Evolutionary conservation across 306 rosid species (phyloP), one percentile per base, ranked within the genome.

Genomic region (Castanea crenata): DNA sequence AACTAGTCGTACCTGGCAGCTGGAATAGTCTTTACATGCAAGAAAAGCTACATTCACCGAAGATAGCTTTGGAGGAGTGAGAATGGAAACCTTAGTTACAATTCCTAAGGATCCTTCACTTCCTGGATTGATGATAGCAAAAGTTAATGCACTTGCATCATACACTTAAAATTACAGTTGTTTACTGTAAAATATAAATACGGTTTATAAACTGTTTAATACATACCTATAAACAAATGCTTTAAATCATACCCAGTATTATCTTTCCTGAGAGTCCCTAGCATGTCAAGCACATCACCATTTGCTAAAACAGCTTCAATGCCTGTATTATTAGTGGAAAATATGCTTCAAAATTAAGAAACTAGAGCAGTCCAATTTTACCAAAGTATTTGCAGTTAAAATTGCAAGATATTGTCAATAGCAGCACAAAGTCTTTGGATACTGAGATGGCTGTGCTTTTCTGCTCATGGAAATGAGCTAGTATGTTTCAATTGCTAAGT

Each of bases 41-140:
- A 95, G 93, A 83, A 95, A 90, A 77, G 99, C 98, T 64, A 88
- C 81, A 83, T 92, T 90, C 56, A 90, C 90, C 49, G 97, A 88
- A 80, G 92, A 85, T 71, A 95, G 84, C 85, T 92, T 91, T 32
- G 99, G 93, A 44, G 98, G 97, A 54, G 99, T 91, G 69, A 95
- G 98, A 85, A 95, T 84, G 54, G 99, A 87, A 87, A 95, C 90
- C 87, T 91, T 95, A 56, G 99, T 92, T 71, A 95, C 90, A 87
- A 95, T 88, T 87, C 99, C 98, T 87, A 95, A 86, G 78, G 99
- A 88, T 83, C 99, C 99, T 90, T 95, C 99, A 86, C 99, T 95
- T 71, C 99, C 99, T 95, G 75, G 85, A 88, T 70, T 69, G 75
- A 55, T 76, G 51, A 77, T 79, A 76, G 76, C 71, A 69, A 35